phyloP scores from a whole-genome alignment of 31 red algal genomes.

The Endocladia muricata region DNA sequence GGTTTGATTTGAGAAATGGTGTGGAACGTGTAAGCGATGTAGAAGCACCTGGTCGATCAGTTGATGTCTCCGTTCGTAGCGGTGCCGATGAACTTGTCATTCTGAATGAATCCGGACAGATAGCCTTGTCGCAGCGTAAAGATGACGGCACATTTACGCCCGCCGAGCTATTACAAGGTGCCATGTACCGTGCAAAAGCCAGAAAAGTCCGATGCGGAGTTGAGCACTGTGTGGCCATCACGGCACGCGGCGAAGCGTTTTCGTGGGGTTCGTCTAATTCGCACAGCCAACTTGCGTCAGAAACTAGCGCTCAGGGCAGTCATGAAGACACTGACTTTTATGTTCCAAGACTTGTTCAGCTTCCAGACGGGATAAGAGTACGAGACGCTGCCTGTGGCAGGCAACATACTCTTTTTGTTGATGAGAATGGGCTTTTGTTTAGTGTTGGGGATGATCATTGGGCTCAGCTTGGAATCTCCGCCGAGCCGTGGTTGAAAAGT shows the following conservation, averaged over 20 bases:
- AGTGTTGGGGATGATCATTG: constrained; percentile 61
- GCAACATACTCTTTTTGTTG: constrained; percentile 58
- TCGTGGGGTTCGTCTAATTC: constrained; percentile 46
- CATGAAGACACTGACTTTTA: neutral
- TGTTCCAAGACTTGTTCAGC: constrained; percentile 13
- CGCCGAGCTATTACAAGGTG: constrained; percentile 25
- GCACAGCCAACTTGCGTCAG: constrained; percentile 33
- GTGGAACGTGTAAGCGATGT: constrained; percentile 2
- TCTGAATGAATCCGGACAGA: constrained; percentile 3
- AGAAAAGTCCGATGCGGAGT: constrained; percentile 19
- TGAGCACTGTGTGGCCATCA: constrained; percentile 46
- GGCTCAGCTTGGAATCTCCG: constrained; percentile 63
- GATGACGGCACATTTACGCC: constrained; percentile 16
- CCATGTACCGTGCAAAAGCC: neutral
- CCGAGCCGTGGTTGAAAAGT: constrained; percentile 40
- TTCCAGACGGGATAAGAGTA: constrained; percentile 29
- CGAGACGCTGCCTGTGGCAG: constrained; percentile 55
- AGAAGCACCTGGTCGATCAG: neutral
- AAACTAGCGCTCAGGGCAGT: neutral
- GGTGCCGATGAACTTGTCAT: constrained; percentile 13
- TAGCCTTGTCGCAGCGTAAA: neutral
- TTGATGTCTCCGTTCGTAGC: constrained; percentile 25
- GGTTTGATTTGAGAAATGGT: neutral
- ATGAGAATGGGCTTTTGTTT: constrained; percentile 28
- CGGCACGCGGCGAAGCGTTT: constrained; percentile 20